These are phyloP conservation scores for Parietaria judaica DNA, from an alignment of 306 rosid genomes.

Conservation along the genomic window DNA sequence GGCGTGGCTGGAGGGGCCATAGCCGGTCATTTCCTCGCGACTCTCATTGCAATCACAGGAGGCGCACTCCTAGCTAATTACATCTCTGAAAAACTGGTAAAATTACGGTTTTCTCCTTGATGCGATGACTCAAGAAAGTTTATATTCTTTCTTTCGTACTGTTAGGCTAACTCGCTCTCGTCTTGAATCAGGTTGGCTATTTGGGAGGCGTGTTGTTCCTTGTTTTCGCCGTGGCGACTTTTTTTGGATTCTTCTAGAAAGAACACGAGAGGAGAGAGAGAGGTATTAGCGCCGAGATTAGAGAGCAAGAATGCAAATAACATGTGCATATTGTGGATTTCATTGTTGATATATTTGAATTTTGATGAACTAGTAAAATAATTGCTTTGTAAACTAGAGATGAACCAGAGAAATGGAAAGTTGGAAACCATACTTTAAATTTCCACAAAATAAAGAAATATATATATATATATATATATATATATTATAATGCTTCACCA, in stretches of 20 bases:
- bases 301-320: neutral
- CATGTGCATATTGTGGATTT: neutral
- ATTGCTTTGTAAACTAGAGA: too few species aligned
- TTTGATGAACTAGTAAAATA: too few species aligned
- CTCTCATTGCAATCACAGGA: slow-evolving; percentile 69
- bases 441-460: too few species aligned
- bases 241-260: slow-evolving; percentile 73
- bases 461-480: too few species aligned
- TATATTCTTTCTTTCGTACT: slow-evolving; percentile 3
- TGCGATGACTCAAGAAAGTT: neutral
- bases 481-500: too few species aligned
- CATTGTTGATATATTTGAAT: neutral
- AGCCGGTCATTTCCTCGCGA: slow-evolving; percentile 78
- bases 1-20: slow-evolving; percentile 96
- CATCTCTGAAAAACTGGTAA: slow-evolving; percentile 94
- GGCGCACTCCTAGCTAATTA: slow-evolving; percentile 89
- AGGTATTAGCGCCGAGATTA: neutral
- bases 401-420: too few species aligned
- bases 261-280: neutral
- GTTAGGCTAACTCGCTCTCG: slow-evolving; percentile 11
- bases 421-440: too few species aligned
- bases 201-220: slow-evolving; percentile 81
- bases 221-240: slow-evolving; percentile 78
- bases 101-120: slow-evolving; percentile 7
- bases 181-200: slow-evolving; percentile 76